Conservation (phyloP, 2,329 filamentous ascomycete genomes). For the Talaromyces sp. region DNA sequence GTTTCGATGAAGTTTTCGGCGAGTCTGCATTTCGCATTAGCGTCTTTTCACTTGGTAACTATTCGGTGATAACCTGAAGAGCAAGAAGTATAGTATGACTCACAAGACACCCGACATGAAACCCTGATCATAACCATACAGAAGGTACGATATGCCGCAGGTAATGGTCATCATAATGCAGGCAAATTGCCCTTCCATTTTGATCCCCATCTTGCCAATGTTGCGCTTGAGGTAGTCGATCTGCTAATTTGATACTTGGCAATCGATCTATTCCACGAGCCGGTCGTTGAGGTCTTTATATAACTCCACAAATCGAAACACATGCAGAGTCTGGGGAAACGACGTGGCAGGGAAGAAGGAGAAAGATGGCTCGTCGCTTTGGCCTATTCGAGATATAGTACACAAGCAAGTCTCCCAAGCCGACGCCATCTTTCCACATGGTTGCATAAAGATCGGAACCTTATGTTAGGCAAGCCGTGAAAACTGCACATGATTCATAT, state of each 20-base stretch:
- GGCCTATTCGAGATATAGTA: background rate
- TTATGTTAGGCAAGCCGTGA: background rate
- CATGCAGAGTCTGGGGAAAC: background rate
- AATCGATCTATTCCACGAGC: background rate
- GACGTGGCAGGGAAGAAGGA: background rate
- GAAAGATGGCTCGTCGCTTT: background rate
- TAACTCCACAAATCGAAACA: background rate
- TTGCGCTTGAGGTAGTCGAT: background rate
- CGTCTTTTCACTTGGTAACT: too few relatives aligned
- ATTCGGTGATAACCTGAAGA: too few relatives aligned
- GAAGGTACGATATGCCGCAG: constrained; percentile 11
- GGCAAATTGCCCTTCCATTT: constrained; percentile 5
- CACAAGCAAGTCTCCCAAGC: background rate
- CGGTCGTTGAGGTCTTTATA: background rate
- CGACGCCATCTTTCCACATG: background rate
- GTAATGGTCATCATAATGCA: constrained; percentile 8
- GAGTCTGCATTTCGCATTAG: background rate
- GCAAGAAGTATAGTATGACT: too few relatives aligned
- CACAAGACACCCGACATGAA: constrained; percentile 23
- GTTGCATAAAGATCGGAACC: background rate
- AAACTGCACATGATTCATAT: background rate
- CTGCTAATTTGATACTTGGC: background rate
- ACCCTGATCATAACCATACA: constrained; percentile 14
- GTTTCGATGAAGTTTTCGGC: constrained; percentile 23
- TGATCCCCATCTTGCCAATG: background rate